Base-by-base conservation (phyloP, 306 rosid species). In the Acmispon strigosus region DNA sequence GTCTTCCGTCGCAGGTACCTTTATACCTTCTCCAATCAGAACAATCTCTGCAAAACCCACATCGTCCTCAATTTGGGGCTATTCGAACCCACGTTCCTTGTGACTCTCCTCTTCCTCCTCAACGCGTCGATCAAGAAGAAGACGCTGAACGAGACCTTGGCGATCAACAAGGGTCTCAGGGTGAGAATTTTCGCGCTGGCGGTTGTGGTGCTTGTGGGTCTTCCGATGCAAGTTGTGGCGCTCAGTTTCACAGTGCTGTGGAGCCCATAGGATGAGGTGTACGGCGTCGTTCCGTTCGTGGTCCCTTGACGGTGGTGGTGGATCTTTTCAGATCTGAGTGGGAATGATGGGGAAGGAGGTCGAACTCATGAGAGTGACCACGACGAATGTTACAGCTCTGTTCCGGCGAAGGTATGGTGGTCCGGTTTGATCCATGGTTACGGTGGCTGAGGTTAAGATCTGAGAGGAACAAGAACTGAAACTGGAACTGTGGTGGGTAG, bases 11-110 rank as follows among this genome's bases (percentile, higher is more conserved):
- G 62, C 12, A 67, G 24, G 12, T 69, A 71, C 15, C 74, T 86
- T 0, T 59, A 85, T 1, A 1, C 74, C 19, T 5, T 74, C 0
- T 4, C 6, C 2, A 0, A 7, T 0, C 89, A 89, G 8, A 51
- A 53, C 24, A 4, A 55, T 5, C 81, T 90, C 70, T 94, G 97
- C 72, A 82, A 82, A 39, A 6, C 85, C 75, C 86, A 87, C 51
- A 18, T 82, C 9, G 76, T 77, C 6, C 70, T 89, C 56, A 81
- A 89, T 0, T 37, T 94, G 0, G 97, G 98, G 2, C 78, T 87
- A 50, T 84, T 90, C 60, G 69, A 94, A 76, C 98, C 96, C 0
- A 94, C 94, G 4, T 94, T 88, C 63, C 71, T 94, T 17, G 86
- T 86, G 0, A 83, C 87, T 16, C 74, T 94, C 2, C 87, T 94